Base-by-base conservation (phyloP, 2,329 filamentous ascomycete genomes). In the Xylariales sp. region DNA sequence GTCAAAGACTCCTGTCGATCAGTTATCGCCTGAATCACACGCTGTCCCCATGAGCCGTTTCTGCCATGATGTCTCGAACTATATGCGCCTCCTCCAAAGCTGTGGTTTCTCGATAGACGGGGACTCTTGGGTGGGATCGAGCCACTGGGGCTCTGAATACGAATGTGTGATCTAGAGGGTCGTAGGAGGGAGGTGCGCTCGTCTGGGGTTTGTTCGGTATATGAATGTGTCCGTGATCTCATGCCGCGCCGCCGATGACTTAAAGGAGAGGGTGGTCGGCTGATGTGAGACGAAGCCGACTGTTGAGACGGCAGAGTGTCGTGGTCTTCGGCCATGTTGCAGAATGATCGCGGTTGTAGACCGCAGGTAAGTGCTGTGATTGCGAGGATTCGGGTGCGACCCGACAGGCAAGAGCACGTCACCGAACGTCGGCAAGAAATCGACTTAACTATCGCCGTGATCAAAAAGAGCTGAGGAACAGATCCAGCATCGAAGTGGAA, bases 21-120 rank as follows among this genome's bases (percentile, higher is more conserved):
- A 44, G 66, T 69, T 43, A 86, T 68, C 40, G 78, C 83, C 45
- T 74, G 76, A 45, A 77, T 76, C 18, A 86, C 68, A 14, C 84
- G 76, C 29, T 74, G 68, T 14, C 77, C 68, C 70, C 73, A 80
- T 12, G 80, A 84, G 16, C 70, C 70, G 31, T 72, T 70, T 32
- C 80, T 74, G 51, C 67, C 76, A 58, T 82, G 76, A 52, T 80
- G 67, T 45, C 68, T 67, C 19, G 60, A 55, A 46, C 22, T 45
- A 44, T 40, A 43, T 48, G 51, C 48, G 43, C 38, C 42, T 7
- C 71, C 69, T 24, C 59, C 55, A 49, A 64, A 68, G 52, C 69
- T 74, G 15, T 72, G 69, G 18, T 70, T 68, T 40, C 62, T 59
- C 15, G 62, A 58, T 34, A 63, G 43, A 37, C 48, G 35, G 4